Evolutionary conservation across 2,329 filamentous ascomycete genomes (phyloP), one percentile per base, ranked within the genome.

Genomic region (Colletotrichum liriopes): DNA sequence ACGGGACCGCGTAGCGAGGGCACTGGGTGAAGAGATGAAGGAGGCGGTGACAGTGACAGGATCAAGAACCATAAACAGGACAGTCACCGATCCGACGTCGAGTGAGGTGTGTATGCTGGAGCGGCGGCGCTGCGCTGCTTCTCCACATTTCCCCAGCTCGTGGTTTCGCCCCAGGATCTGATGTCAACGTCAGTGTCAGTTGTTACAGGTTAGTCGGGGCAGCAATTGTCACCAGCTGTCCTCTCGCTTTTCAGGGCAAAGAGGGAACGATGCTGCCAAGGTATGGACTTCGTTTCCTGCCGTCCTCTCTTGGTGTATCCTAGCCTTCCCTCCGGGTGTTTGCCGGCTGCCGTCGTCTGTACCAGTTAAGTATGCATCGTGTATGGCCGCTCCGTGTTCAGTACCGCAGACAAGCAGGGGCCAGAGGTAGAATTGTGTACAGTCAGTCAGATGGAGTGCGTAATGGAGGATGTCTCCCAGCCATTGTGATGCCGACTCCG

Each of bases 101-200:
- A 23, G 23, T 55, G 49, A 11, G 35, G 35, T 55, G 49, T 67
- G 35, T n/a, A 20, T n/a, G 39, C 56, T 49, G 39, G 26, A 47
- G 35, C 3, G 43, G 20, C 43, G 20, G n/a, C n/a, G 8, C 47
- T 39, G 54, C 35, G 20, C n/a, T 18, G 26, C 49, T 39, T 55
- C 58, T 63, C 65, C 65, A 63, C 65, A 63, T 26, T 45, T 55
- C 58, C 58, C 49, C 49, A 45, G 54, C 61, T 59, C 45, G 47
- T 51, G 67, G 45, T 29, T 45, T 65, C 29, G 45, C 29, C 54
- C 45, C 16, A 26, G 35, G 9, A 69, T 65, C 4, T 59, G 61
- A 11, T 59, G 51, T 45, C 54, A 29, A 39, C 45, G 29, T 37
- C 39, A 26, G 54, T 37, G 47, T 43, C 61, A 55, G 1, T 49